A percentile compares a stretch with the other conserved stretches of the same genome.
phyloP scores from a whole-genome alignment of 805 yeast genomes.

The Candida morakotiae region DNA sequence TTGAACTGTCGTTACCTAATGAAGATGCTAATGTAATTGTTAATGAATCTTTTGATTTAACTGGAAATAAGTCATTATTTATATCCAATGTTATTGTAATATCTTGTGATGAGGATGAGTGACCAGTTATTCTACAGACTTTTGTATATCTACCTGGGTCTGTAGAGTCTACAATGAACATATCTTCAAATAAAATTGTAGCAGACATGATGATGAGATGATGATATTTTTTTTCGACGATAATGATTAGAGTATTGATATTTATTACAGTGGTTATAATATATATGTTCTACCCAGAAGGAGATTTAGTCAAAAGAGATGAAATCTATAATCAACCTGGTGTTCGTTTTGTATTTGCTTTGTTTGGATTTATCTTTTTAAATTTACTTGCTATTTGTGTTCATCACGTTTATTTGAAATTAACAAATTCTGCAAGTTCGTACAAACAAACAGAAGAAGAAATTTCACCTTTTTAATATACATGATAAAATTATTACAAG shows the following conservation, averaged over 20 bases:
- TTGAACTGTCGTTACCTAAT: constrained; percentile 46
- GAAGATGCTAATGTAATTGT: constrained; percentile 85
- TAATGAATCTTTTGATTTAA: constrained; percentile 66
- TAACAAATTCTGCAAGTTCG: constrained; percentile 22
- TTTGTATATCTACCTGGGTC: constrained; percentile 90
- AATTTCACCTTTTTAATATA: constrained; percentile 28
- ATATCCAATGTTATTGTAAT: constrained; percentile 83
- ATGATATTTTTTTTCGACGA: constrained; percentile 2
- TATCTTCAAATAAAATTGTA: constrained; percentile 77
- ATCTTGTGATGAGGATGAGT: constrained; percentile 76
- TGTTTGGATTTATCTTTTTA: constrained; percentile 29
- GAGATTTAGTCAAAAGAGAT: background rate
- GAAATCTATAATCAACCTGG: constrained; percentile 20
- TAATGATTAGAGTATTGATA: too few species aligned
- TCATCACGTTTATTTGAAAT: constrained; percentile 33
- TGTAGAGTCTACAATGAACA: constrained; percentile 78
- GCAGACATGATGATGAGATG: constrained; percentile 16
- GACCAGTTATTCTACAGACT: constrained; percentile 84
- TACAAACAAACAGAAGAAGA: constrained; percentile 34
- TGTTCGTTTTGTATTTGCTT: constrained; percentile 29
- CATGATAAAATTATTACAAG: constrained; percentile 44
- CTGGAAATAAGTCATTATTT: constrained; percentile 89
- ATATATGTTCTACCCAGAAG: background rate
- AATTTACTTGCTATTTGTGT: constrained; percentile 34
- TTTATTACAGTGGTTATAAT: too few species aligned